phyloP scores from a whole-genome alignment of 805 yeast genomes.

The Candida andamanensis region DNA sequence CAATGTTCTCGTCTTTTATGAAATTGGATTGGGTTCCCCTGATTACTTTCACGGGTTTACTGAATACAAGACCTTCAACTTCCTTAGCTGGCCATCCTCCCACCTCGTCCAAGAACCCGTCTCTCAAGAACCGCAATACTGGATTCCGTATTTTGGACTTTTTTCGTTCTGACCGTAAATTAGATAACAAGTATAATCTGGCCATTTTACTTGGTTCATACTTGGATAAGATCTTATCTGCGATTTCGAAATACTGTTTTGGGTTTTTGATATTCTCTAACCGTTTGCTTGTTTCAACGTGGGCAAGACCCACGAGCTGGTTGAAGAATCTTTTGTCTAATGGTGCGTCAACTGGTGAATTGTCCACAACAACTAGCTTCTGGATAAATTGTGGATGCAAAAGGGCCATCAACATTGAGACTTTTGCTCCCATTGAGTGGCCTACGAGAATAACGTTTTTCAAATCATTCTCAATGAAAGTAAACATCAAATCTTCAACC shows the following conservation, averaged over 20 bases:
- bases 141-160: constrained; percentile 12
- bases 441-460: constrained; percentile 33
- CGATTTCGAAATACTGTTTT: constrained; percentile 5
- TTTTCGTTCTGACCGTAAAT: constrained; percentile 17
- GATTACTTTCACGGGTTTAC: constrained; percentile 38
- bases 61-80: constrained; percentile 10
- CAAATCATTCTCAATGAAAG: constrained; percentile 21
- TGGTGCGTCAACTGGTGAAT: constrained; percentile 33
- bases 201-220: constrained; percentile 22
- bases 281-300: constrained; percentile 19
- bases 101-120: constrained; percentile 12
- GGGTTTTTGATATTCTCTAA: neutral
- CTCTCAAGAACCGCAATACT: constrained; percentile 18
- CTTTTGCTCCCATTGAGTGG: constrained; percentile 61
- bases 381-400: constrained; percentile 34
- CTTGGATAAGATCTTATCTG: constrained; percentile 17
- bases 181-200: constrained; percentile 35
- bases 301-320: constrained; percentile 36
- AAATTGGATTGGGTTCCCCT: constrained; percentile 41
- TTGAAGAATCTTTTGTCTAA: constrained; percentile 30
- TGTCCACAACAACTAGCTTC: constrained; percentile 45
- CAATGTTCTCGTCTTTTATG: constrained; percentile 25
- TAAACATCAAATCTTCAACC: constrained; percentile 38
- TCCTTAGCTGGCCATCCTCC: constrained; percentile 23
- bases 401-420: constrained; percentile 44